phyloP scores from a whole-genome alignment of 1,139 yeast species.

The Yamadazyma jaroonii region DNA sequence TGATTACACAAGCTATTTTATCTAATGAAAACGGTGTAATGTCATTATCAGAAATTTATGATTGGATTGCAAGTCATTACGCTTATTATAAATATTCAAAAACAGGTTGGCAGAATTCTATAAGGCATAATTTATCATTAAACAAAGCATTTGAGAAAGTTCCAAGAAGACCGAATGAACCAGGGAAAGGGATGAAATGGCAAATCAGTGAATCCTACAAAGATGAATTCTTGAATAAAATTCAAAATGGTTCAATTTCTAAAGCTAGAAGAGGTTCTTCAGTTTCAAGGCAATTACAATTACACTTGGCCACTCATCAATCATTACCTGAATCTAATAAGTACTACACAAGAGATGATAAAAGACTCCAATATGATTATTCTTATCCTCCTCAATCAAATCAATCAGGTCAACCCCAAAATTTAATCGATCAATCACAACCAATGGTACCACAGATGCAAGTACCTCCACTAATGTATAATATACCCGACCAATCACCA shows the following conservation, averaged over 20 bases:
- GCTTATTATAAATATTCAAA: slow-evolving; percentile 89
- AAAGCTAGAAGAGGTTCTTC: slow-evolving; percentile 78
- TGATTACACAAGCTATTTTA: slow-evolving; percentile 95
- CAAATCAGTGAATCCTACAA: slow-evolving; percentile 84
- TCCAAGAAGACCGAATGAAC: slow-evolving; percentile 91
- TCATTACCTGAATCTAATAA: slow-evolving; percentile 55
- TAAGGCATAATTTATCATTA: slow-evolving; percentile 57
- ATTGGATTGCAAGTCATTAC: slow-evolving; percentile 83
- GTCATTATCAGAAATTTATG: slow-evolving; percentile 87
- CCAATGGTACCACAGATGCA: slow-evolving; percentile 12
- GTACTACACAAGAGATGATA: slow-evolving; percentile 23
- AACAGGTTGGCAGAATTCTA: slow-evolving; percentile 79
- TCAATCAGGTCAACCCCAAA: background rate
- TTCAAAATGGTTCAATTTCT: slow-evolving; percentile 69
- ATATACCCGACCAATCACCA: slow-evolving; percentile 25
- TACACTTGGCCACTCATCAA: slow-evolving; percentile 71
- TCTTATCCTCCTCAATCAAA: slow-evolving; percentile 4
- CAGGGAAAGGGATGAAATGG: slow-evolving; percentile 99
- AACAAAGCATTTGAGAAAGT: slow-evolving; percentile 81
- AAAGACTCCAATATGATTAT: slow-evolving; percentile 7
- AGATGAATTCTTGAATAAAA: slow-evolving; percentile 77
- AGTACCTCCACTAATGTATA: slow-evolving; percentile 15
- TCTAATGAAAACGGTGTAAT: slow-evolving; percentile 85
- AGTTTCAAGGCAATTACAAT: slow-evolving; percentile 72
- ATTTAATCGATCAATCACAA: slow-evolving; percentile 8